Base-by-base conservation (phyloP, 164 flowering plant species). In the Euptelea pleiosperma region DNA sequence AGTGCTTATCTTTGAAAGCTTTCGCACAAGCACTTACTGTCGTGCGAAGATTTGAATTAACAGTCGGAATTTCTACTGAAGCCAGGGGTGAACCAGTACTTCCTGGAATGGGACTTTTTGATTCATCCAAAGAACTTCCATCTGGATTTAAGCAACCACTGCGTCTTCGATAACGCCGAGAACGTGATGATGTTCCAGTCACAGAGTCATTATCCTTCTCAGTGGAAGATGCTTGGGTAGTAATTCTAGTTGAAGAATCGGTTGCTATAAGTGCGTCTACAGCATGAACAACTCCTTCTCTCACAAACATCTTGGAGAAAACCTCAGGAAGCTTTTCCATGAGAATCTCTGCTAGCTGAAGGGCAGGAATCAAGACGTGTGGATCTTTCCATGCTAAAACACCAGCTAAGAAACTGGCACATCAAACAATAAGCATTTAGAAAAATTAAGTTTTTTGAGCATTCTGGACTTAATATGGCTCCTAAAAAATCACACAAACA, bases 311-410 rank as follows among this genome's bases (percentile, higher is more conserved):
- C 81, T 90, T 93, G 22, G 95, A 79, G 78, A 88, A 93, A 22
- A 82, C 86, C 37, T 60, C 88, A 35, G 97, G 97, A 68, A 93
- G 97, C 72, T 90, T 93, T 58, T 93, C 94, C 99, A 93, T 93
- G 34, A 93, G 84, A 67, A 90, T 93, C 62, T 85, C 92, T 14
- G 99, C 84, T 65, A 93, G 83, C 74, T 90, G 95, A 26, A 93
- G 87, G 53, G 99, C 81, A 42, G 97, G 99, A 72, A 93, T 75
- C 70, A 93, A 64, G 24, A 88, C 96, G 71, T 81, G 95, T 3
- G 95, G 95, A 79, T 93, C 99, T 72, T 90, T 93, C 93, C 95
- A 93, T n/a, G 97, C 97, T 55, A 93, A 76, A 58, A 90, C 83
- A 68, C 99, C 99, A 63, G 96, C 94, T 66, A 90, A 75, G 75